Conservation (phyloP, 495 filamentous ascomycete genomes). For the Geoglossum glabrum region DNA sequence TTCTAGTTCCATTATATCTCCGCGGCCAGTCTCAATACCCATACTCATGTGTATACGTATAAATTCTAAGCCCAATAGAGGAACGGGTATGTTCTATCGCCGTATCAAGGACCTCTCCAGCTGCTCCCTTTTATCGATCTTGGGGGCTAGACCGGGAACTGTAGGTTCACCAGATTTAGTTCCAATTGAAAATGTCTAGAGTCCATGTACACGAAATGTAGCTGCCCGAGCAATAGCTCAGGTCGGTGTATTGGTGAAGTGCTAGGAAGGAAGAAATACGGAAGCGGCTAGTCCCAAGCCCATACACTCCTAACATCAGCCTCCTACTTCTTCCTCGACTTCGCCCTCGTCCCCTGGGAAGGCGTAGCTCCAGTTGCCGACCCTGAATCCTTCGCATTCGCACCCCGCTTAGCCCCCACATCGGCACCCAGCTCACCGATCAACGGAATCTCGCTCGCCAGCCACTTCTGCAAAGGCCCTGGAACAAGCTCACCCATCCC, state of each 20-base stretch:
- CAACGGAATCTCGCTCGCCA: slow-evolving; percentile 46
- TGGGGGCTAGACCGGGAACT: too few species aligned
- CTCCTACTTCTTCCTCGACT: not conserved
- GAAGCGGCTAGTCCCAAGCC: not conserved
- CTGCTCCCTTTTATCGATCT: too few species aligned
- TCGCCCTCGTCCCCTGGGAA: not conserved
- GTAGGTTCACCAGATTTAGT: too few species aligned
- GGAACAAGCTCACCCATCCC: slow-evolving; percentile 53
- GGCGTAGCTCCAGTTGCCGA: not conserved
- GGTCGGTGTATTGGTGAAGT: too few species aligned
- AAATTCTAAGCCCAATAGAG: not conserved
- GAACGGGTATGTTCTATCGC: not conserved
- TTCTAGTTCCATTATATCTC: not conserved
- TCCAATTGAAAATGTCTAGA: too few species aligned
- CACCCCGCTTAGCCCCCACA: not conserved
- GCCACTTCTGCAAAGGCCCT: slow-evolving; percentile 64
- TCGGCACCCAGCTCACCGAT: slow-evolving; percentile 46
- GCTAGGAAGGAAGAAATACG: not conserved
- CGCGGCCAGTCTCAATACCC: not conserved
- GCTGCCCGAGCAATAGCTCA: too few species aligned
- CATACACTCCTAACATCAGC: not conserved
- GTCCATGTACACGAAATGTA: too few species aligned
- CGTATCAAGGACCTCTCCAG: not conserved
- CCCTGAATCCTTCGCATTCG: not conserved
- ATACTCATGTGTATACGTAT: not conserved